Evolutionary conservation across 345 rosid genomes (phyloP).

Genomic region (Aquilaria sinensis): DNA sequence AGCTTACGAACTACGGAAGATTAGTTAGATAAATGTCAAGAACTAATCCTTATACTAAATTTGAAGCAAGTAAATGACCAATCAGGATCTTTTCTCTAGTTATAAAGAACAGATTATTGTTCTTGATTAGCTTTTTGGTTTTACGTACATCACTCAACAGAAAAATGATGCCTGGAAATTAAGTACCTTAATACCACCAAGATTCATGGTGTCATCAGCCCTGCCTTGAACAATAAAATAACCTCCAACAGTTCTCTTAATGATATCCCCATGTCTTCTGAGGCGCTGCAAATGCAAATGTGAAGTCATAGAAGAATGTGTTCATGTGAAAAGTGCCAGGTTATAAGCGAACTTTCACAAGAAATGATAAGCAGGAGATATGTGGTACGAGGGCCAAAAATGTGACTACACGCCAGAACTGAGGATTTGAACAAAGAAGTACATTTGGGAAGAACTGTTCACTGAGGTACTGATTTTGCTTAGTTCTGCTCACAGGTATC

Average conservation of each 20-base stretch:
- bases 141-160: neutral
- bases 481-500: constrained; percentile 7
- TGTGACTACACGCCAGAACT: too few relatives aligned
- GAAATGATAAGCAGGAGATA: neutral
- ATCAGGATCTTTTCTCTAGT: too few relatives aligned
- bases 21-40: too few relatives aligned
- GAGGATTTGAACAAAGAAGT: too few relatives aligned
- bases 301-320: neutral
- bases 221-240: constrained; percentile 68
- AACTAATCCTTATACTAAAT: too few relatives aligned
- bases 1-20: too few relatives aligned
- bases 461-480: too few relatives aligned
- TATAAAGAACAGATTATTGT: too few relatives aligned
- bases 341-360: too few relatives aligned
- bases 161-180: neutral
- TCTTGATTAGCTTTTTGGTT: too few relatives aligned
- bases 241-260: constrained; percentile 71
- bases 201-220: constrained; percentile 98
- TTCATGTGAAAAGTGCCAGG: neutral
- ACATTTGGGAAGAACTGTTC: too few relatives aligned
- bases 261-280: constrained; percentile 86
- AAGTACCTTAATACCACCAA: constrained; percentile 89
- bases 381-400: neutral
- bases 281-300: constrained; percentile 42
- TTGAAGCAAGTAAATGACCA: too few relatives aligned